These are phyloP conservation scores for Cyclotella distinguenda DNA, from an alignment of 108 stramenopile species.

Conservation along the genomic window DNA sequence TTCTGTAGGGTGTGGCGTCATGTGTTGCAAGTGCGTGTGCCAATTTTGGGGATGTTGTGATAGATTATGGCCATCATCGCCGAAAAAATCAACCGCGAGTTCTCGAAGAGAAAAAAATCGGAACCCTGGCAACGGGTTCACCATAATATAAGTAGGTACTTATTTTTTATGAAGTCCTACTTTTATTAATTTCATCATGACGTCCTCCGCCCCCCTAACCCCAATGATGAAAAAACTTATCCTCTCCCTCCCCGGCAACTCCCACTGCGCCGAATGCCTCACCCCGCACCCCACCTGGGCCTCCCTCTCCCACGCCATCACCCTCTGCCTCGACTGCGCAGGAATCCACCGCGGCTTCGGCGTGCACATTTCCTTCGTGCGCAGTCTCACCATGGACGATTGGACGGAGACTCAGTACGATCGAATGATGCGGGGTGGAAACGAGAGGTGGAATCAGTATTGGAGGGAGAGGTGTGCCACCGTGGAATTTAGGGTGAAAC, in stretches of 20 bases:
- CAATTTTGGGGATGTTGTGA: no score
- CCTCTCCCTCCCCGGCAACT: conserved; percentile 49
- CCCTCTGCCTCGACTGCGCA: conserved; percentile 77
- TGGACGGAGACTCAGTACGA: conserved; percentile 40
- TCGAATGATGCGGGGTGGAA: conserved; percentile 53
- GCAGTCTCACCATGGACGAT: conserved; percentile 59
- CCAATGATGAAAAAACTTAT: background rate
- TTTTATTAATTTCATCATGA: no score
- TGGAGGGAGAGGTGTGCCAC: conserved; percentile 23
- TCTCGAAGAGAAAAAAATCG: no score
- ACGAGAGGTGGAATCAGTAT: conserved; percentile 32
- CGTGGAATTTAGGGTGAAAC: background rate
- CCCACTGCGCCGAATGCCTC: conserved; percentile 60
- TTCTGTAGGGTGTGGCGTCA: no score
- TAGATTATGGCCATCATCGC: no score
- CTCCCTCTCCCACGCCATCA: conserved; percentile 69
- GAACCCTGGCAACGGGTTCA: no score
- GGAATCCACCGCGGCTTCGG: conserved; percentile 68
- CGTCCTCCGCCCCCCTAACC: conserved; percentile 11
- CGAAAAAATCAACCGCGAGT: no score
- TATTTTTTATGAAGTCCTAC: no score
- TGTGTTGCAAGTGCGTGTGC: no score
- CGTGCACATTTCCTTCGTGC: conserved; percentile 53
- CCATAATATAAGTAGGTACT: no score
- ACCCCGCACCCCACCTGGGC: conserved; percentile 79